Evolutionary conservation across 208 protist species (phyloP), one percentile per base, ranked within the genome.

Genomic region (Acanthamoeba royreba): DNA sequence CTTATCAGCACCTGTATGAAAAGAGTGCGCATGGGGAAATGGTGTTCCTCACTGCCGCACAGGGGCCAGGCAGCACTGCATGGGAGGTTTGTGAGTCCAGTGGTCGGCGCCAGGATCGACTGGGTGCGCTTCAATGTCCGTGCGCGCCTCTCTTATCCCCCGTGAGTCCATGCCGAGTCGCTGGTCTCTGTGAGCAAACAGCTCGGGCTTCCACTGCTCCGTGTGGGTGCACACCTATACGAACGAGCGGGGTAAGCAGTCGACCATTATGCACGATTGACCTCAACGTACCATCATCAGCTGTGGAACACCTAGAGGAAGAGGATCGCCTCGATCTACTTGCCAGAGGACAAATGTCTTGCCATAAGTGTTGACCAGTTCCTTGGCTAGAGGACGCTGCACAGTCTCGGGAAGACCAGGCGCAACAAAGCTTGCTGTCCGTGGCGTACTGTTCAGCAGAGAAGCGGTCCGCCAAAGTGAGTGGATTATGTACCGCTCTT

Each of bases 201-300:
- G 47, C 46, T 88, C 47, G 3, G 81, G 42, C 45, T 88, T 88
- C 81, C 81, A 88, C 13, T 88, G 47, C 42, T 88, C 81, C 3
- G 81, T 88, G 31, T 38, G 15, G 33, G 81, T 88, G 47, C 52
- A 66, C n/a, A 88, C 81, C 72, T 81, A 5, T n/a, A 47, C 0
- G 40, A 81, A 19, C 4, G 31, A 47, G 17, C 15, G 69, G n/a
- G 1, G 42, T 81, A 25, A n/a, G 1, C n/a, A n/a, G n/a, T n/a
- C n/a, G n/a, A n/a, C n/a, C n/a, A n/a, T n/a, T n/a, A n/a, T n/a
- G n/a, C n/a, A n/a, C n/a, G n/a, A n/a, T n/a, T n/a, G n/a, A n/a
- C n/a, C n/a, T n/a, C n/a, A n/a, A n/a, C 66, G 17, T 47, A 49
- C 72, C 81, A 88, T 88, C 81, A 88, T 88, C 81, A 88, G 31